Evolutionary conservation across 129 eudicot genomes (phyloP).

Genomic region (Ambrosia trifida): DNA sequence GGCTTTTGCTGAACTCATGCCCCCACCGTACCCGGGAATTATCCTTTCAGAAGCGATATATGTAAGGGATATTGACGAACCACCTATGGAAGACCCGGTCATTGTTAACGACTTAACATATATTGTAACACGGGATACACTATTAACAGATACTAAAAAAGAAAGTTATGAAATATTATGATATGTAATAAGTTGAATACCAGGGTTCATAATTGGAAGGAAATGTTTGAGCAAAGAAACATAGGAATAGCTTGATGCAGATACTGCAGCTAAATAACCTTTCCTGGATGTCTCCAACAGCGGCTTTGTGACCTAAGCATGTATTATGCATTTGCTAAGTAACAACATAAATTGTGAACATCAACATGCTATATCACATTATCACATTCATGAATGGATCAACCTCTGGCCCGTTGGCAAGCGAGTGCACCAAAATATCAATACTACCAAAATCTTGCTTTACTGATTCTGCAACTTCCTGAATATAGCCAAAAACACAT

Average conservation of each 20-base stretch:
- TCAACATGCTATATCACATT: slow-evolving; percentile 8
- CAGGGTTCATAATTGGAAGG: slow-evolving; percentile 93
- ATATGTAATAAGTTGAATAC: slow-evolving; percentile 36
- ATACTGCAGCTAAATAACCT: slow-evolving; percentile 93
- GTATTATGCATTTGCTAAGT: slow-evolving; percentile 9
- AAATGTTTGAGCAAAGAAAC: slow-evolving; percentile 90
- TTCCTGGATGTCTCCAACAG: slow-evolving; percentile 86
- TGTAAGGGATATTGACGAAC: slow-evolving; percentile 88
- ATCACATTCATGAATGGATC: neutral
- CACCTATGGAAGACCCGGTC: slow-evolving; percentile 51
- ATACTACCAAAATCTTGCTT: slow-evolving; percentile 93
- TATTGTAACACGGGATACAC: neutral
- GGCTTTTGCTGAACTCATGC: slow-evolving; percentile 99
- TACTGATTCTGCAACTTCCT: slow-evolving; percentile 94
- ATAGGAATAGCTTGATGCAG: slow-evolving; percentile 94
- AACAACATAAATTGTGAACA: neutral
- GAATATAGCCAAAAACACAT: slow-evolving; percentile 17
- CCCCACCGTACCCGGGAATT: slow-evolving; percentile 98
- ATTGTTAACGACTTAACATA: slow-evolving; percentile 6
- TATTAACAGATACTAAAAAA: neutral
- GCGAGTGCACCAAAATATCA: slow-evolving; percentile 96
- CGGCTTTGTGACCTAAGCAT: slow-evolving; percentile 77
- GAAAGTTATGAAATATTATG: neutral
- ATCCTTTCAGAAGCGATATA: slow-evolving; percentile 94
- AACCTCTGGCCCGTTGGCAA: slow-evolving; percentile 99